Conservation (phyloP, 164 flowering plant species). For the Kalanchoe fedtschenkoi region DNA sequence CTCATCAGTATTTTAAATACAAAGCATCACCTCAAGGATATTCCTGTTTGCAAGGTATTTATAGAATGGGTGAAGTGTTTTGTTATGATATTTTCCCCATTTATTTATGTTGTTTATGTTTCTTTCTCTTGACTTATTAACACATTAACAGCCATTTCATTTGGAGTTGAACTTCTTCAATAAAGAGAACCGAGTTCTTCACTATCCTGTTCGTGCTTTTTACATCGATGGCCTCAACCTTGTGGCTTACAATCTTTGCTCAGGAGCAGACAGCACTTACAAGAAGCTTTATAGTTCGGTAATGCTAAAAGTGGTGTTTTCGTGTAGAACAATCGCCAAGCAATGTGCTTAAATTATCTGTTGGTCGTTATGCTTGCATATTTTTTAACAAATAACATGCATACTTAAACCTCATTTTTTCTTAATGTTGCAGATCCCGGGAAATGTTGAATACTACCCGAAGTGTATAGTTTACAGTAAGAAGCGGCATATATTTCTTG, state of each 20-base stretch:
- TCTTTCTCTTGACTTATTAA: constrained; percentile 4
- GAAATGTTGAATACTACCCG: constrained; percentile 58
- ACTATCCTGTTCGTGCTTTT: constrained; percentile 91
- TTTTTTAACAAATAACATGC: not conserved
- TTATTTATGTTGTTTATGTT: constrained; percentile 3
- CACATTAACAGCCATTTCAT: constrained; percentile 66
- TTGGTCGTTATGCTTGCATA: not conserved
- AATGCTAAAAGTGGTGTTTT: constrained; percentile 7
- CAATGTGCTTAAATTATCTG: not conserved
- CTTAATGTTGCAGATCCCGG: constrained; percentile 52
- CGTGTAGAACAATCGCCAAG: not conserved
- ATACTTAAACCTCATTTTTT: not conserved
- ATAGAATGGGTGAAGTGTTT: not conserved
- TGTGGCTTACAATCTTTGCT: constrained; percentile 76
- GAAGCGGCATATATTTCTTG: constrained; percentile 79
- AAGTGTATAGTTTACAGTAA: constrained; percentile 61
- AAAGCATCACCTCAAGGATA: constrained; percentile 60
- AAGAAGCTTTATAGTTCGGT: constrained; percentile 86
- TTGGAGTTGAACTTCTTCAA: constrained; percentile 96
- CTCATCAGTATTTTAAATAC: constrained; percentile 61
- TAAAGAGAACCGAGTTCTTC: constrained; percentile 83
- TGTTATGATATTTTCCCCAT: not conserved
- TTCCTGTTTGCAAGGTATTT: constrained; percentile 83
- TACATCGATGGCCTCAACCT: constrained; percentile 82
- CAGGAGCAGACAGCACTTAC: constrained; percentile 73